Base-by-base conservation (phyloP, 176 grass and related monocot species). In the Lolium rigidum region DNA sequence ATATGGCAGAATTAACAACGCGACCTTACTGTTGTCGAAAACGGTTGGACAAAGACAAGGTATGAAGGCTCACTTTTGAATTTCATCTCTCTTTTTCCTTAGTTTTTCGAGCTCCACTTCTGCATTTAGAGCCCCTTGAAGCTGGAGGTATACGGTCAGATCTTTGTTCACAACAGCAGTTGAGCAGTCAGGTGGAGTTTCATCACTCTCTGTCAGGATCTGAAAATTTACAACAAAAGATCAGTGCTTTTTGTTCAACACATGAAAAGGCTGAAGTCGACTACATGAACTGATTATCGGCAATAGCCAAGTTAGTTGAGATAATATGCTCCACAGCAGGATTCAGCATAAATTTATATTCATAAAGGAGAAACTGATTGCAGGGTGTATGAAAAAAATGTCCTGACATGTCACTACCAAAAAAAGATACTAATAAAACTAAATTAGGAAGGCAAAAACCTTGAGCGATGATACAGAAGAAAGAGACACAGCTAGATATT, bases 111-210 rank as follows among this genome's bases (percentile, higher is more conserved):
- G 82, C 82, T 98, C 95, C 18, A 78, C 91, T 68, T 95, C 90
- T 22, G 91, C 66, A 89, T 98, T 91, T 20, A 98, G 81, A 82
- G 91, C 92, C 60, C 93, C 95, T 88, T 92, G 93, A 25, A 98
- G 95, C 79, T 98, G 85, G 68, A 98, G 95, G 89, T 92, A 95
- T 24, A 98, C 90, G 16, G 91, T 92, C 31, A 94, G 80, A 76
- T 93, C 86, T 86, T 93, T 92, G 43, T 93, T 95, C 35, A 98
- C 90, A 59, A 98, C 93, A 73, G 88, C 90, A 74, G 92, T 93
- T 60, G 93, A 88, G 84, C 88, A 98, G 60, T 94, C 93, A 0
- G 84, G n/a, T 14, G 91, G 95, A 86, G 78, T 77, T 66, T 82
- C 77, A 75, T 94, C 91, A 4, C 61, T 83, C 68, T 94, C 93